Evolutionary conservation across 2,329 filamentous ascomycete genomes (phyloP), one percentile per base, ranked within the genome.

Genomic region (Chaetomium sp.): DNA sequence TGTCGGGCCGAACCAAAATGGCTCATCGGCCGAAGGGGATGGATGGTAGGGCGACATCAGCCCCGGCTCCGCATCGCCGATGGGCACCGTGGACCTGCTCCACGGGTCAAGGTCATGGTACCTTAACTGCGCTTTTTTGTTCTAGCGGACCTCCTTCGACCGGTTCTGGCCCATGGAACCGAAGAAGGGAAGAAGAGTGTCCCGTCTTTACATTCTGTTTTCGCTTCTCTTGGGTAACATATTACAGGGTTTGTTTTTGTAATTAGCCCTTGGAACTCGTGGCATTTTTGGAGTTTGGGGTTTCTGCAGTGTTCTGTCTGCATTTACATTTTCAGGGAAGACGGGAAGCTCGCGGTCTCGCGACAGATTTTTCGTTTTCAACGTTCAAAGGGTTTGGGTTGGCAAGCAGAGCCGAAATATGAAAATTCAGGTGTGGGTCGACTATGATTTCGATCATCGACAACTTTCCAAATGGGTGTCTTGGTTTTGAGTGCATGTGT

Each of bases 261-360:
- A 60, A 55, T 66, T 51, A 29, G 10, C 23, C 10, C 49, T 61
- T 13, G n/a, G 35, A 59, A 58, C 12, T 16, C 45, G 27, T 57
- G 53, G 51, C 35, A 56, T 66, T 61, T 42, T 61, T 65, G 62
- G 64, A 62, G 60, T 69, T 67, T 53, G 59, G 42, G 61, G 61
- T 27, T 31, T 27, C 49, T 47, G n/a, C n/a, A n/a, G n/a, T n/a
- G 45, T 47, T 23, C 16, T 47, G n/a, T 47, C 45, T 47, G n/a
- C n/a, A 8, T 19, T 47, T n/a, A 3, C 19, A 27, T 50, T 50
- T 50, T 25, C 49, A 27, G 21, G 50, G 16, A 27, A 50, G 25
- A 25, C n/a, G n/a, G n/a, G n/a, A 29, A 13, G 35, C 35, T 21
- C 42, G 27, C 27, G 12, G 19, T 29, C 25, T 16, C 7, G 53